A percentile compares a stretch with the other conserved stretches of the same genome.
phyloP scores from a whole-genome alignment of 2,329 filamentous ascomycete species.

The Fonsecaea pugnacius region DNA sequence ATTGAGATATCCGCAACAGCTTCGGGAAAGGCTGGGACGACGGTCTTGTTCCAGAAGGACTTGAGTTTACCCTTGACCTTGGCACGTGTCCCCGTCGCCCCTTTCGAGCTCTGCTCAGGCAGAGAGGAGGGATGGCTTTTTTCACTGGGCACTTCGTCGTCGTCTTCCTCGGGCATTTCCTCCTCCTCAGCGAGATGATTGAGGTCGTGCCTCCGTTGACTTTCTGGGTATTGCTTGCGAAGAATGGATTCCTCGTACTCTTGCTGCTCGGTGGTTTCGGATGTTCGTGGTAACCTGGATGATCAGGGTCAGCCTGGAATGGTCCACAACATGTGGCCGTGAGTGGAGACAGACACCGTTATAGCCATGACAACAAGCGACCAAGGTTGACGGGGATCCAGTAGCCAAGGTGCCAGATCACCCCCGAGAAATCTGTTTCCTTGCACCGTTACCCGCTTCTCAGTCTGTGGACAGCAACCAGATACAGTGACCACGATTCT shows the following conservation, averaged over 20 bases:
- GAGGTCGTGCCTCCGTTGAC: slow-evolving; percentile 6
- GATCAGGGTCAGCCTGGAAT: neutral
- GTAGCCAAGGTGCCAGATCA: neutral
- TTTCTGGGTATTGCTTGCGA: slow-evolving; percentile 18
- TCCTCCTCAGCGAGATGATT: slow-evolving; percentile 10
- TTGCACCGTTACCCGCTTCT: neutral
- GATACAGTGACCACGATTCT: neutral
- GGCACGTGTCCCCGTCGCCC: neutral
- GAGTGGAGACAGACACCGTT: neutral
- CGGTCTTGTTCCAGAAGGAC: slow-evolving; percentile 30
- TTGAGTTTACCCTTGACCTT: slow-evolving; percentile 25
- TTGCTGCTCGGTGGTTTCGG: slow-evolving; percentile 25
- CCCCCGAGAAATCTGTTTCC: neutral
- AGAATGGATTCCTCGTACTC: slow-evolving; percentile 26
- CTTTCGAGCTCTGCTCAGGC: neutral
- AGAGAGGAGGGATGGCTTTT: neutral
- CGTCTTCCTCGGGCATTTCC: neutral
- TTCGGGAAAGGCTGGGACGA: slow-evolving; percentile 30
- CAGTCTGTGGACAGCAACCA: neutral
- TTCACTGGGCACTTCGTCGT: neutral
- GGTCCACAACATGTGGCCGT: neutral
- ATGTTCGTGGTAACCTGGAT: slow-evolving; percentile 10
- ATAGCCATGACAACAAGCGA: neutral
- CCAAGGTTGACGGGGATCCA: neutral
- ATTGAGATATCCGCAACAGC: slow-evolving; percentile 26